These are phyloP conservation scores for Straminergon stramineum DNA, from an alignment of 225 moss, liverwort and hornwort genomes.

Conservation along the genomic window DNA sequence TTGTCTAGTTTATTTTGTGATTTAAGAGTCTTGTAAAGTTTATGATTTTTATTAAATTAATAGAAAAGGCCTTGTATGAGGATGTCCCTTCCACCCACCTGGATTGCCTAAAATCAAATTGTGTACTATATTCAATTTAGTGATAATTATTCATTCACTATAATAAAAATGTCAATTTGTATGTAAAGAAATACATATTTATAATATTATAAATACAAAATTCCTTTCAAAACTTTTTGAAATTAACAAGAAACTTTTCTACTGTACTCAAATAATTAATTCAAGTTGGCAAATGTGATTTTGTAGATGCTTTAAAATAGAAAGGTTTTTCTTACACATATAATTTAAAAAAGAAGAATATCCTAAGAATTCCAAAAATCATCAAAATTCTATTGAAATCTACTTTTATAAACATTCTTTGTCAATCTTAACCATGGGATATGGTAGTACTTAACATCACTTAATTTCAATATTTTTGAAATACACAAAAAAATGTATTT, in stretches of 20 bases:
- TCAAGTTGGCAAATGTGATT: background rate
- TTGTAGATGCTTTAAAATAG: background rate
- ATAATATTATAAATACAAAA: too few species aligned
- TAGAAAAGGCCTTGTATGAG: too few species aligned
- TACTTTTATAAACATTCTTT: background rate
- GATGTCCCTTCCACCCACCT: too few species aligned
- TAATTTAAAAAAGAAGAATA: background rate
- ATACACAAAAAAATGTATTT: background rate
- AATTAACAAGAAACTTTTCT: background rate
- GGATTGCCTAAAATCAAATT: too few species aligned
- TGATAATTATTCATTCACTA: background rate
- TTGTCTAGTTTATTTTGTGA: too few species aligned
- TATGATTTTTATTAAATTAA: too few species aligned
- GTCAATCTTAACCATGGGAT: rapidly evolving
- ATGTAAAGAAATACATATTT: rapidly evolving
- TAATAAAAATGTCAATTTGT: background rate
- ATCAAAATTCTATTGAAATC: background rate
- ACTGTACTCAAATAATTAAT: background rate
- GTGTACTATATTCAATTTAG: background rate
- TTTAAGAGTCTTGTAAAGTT: too few species aligned
- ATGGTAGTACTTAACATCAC: background rate
- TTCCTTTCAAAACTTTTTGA: background rate
- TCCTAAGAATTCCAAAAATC: too few species aligned
- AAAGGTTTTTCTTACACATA: background rate
- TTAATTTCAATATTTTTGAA: background rate